These are phyloP conservation scores for Teunomyces lycoperdinae DNA, from an alignment of 805 yeast species.

Conservation along the genomic window DNA sequence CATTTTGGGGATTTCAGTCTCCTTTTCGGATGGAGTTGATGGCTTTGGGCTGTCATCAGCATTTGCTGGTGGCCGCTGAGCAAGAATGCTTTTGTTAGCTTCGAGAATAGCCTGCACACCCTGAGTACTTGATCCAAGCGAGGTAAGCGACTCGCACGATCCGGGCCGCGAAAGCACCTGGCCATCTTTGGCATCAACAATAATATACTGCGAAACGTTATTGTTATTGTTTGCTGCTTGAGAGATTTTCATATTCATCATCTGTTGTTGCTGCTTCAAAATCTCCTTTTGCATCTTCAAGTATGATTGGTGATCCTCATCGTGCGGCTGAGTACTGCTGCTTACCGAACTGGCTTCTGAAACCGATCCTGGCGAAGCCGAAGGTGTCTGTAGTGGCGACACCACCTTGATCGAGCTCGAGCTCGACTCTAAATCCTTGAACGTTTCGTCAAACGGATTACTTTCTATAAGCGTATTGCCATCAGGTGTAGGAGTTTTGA, in stretches of 20 bases:
- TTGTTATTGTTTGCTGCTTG: background rate
- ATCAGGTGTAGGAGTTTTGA: conserved; percentile 39
- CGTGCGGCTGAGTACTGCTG: conserved; percentile 9
- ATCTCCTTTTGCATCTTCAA: conserved; percentile 36
- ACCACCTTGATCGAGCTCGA: background rate
- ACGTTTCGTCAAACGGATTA: conserved; percentile 38
- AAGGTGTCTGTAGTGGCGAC: background rate
- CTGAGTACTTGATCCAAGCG: conserved; percentile 4
- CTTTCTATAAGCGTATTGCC: conserved; percentile 33
- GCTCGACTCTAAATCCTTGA: conserved; percentile 7
- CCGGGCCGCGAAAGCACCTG: background rate
- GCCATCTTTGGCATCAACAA: conserved; percentile 1
- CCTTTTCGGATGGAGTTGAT: background rate
- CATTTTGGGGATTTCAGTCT: conserved; percentile 7
- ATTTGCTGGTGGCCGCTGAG: background rate
- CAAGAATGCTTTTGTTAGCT: conserved; percentile 5
- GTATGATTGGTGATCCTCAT: conserved; percentile 34
- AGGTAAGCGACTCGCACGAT: conserved; percentile 8
- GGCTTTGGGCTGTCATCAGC: background rate
- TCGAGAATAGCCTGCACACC: conserved; percentile 8
- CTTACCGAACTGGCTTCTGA: background rate
- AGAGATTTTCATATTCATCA: conserved; percentile 18
- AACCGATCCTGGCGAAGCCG: background rate
- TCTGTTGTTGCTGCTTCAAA: conserved; percentile 35
- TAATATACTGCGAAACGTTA: background rate